A percentile compares a stretch with the other conserved stretches of the same genome.
These are phyloP conservation scores for Hyphopichia pseudoburtonii DNA, from an alignment of 1,139 yeast genomes.

Conservation along the genomic window DNA sequence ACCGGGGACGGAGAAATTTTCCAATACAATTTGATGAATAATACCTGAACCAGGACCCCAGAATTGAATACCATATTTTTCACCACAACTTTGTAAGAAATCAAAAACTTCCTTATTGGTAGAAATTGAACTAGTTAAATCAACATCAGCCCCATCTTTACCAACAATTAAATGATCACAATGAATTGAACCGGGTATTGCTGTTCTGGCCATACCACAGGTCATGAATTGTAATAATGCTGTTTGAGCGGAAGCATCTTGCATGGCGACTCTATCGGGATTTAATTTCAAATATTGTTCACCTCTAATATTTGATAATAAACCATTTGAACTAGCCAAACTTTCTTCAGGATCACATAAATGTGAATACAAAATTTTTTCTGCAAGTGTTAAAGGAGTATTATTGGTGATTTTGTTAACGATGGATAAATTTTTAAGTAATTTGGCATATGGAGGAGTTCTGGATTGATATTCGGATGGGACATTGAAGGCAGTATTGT, in stretches of 20 bases:
- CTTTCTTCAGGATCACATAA: conserved; percentile 82
- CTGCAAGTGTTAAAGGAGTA: conserved; percentile 87
- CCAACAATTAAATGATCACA: conserved; percentile 98
- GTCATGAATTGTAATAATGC: conserved; percentile 96
- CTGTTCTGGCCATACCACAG: conserved; percentile 81
- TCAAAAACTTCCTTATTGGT: conserved; percentile 93
- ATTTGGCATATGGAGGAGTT: conserved; percentile 84
- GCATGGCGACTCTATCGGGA: conserved; percentile 99
- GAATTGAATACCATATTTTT: conserved; percentile 91
- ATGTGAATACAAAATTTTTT: conserved; percentile 90
- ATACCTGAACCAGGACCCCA: conserved; percentile 99
- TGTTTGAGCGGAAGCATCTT: conserved; percentile 98
- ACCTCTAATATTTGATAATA: conserved; percentile 69
- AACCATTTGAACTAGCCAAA: conserved; percentile 47
- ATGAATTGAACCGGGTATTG: conserved; percentile 93
- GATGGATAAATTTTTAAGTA: conserved; percentile 58
- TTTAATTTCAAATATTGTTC: conserved; percentile 79
- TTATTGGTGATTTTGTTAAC: conserved; percentile 66
- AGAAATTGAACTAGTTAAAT: conserved; percentile 70
- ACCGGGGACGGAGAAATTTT: conserved; percentile 94
- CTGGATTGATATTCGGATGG: conserved; percentile 65
- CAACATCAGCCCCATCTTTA: conserved; percentile 82
- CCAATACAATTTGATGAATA: conserved; percentile 94
- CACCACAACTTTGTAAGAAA: conserved; percentile 86
- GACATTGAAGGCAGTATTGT: conserved; percentile 29